phyloP scores from a whole-genome alignment of 495 filamentous ascomycete genomes.

The Neurospora sp. region DNA sequence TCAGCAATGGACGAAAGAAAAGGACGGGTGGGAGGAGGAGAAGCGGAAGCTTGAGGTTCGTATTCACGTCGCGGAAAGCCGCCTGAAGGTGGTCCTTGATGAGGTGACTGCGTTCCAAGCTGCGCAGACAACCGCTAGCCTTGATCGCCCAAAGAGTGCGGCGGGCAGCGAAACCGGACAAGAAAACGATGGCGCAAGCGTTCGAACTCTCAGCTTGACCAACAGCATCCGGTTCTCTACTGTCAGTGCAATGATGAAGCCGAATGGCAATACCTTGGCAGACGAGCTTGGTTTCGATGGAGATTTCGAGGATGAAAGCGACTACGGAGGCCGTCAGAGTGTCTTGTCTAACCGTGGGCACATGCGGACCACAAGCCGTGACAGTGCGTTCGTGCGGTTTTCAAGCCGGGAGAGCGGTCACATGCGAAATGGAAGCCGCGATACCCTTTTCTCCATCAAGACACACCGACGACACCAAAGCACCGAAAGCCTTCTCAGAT shows the following conservation, averaged over 20 bases:
- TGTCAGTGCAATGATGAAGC: conserved; percentile 44
- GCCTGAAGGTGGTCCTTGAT: conserved; percentile 71
- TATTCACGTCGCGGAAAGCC: conserved; percentile 75
- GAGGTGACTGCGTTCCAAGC: conserved; percentile 73
- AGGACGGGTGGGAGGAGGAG: conserved; percentile 71
- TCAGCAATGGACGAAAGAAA: conserved; percentile 69
- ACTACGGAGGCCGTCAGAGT: conserved; percentile 45
- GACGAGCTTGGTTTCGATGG: conserved; percentile 84
- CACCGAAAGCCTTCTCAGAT: conserved; percentile 39
- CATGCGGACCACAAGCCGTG: conserved; percentile 26
- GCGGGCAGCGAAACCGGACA: conserved; percentile 40
- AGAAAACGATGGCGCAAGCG: conserved; percentile 67
- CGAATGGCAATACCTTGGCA: conserved; percentile 66
- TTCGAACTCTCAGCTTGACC: conserved; percentile 65
- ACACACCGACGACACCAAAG: conserved; percentile 39
- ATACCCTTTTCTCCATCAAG: conserved; percentile 31
- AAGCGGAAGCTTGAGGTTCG: conserved; percentile 72
- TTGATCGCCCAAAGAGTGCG: conserved; percentile 36
- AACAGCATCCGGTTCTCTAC: conserved; percentile 67
- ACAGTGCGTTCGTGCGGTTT: conserved; percentile 8
- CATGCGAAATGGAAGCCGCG: conserved; percentile 26
- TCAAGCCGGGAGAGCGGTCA: conserved; percentile 15
- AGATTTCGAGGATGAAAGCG: conserved; percentile 54
- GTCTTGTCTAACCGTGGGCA: conserved; percentile 32
- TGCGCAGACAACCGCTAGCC: conserved; percentile 32